phyloP scores from a whole-genome alignment of 768 basidiomycete genomes.

The Clitopilus passeckerianus region DNA sequence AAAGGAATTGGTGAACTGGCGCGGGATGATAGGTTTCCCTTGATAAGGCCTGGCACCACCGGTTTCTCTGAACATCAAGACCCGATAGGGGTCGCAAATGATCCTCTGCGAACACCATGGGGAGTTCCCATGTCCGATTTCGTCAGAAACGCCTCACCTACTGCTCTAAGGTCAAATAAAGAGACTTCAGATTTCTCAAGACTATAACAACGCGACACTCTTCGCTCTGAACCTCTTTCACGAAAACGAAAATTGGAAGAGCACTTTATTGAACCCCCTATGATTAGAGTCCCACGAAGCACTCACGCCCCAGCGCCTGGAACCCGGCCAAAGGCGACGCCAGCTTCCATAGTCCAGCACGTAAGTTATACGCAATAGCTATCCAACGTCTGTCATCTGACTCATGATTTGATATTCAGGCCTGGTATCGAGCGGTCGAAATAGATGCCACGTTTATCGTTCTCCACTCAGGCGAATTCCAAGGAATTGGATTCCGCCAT shows the following conservation, averaged over 20 bases:
- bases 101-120: too few species aligned
- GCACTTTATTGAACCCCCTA: too few species aligned
- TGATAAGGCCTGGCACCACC: background rate
- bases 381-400: background rate
- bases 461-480: background rate
- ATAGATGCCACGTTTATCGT: constrained; percentile 6
- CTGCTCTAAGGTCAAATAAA: too few species aligned
- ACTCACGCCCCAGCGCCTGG: background rate
- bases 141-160: too few species aligned
- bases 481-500: constrained; percentile 7
- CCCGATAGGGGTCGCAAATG: background rate
- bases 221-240: too few species aligned
- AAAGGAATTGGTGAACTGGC: background rate
- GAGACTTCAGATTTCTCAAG: too few species aligned
- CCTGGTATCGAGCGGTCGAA: constrained; percentile 6
- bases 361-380: background rate
- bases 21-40: background rate
- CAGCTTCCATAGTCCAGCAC: background rate
- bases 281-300: background rate
- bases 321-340: background rate
- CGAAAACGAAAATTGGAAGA: too few species aligned
- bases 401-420: too few species aligned
- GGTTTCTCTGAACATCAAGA: background rate
- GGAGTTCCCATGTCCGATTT: too few species aligned
- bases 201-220: too few species aligned